Base-by-base conservation (phyloP, 2,329 filamentous ascomycete species). In the Neurospora crassa region DNA sequence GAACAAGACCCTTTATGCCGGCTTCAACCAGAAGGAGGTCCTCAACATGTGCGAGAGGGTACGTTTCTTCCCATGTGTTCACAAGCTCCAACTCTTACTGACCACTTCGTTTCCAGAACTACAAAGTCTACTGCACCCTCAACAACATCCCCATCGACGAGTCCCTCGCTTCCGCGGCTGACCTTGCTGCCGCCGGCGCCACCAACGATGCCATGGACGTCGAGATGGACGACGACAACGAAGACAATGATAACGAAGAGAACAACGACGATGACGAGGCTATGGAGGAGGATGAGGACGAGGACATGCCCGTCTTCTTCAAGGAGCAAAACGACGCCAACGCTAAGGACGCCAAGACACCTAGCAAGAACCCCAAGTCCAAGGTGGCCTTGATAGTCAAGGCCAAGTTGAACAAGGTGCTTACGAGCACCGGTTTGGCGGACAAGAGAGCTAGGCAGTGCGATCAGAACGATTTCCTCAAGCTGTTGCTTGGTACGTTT, bases 381-480 rank as follows among this genome's bases (percentile, higher is more conserved):
- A 93, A 91, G 79, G 89, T 96, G 3, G 89, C 90, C 0, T 89
- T 94, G 77, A 81, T 97, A 42, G 91, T 99, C n/a, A 88, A 91
- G 74, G 88, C 91, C 77, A 98, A 98, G 83, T 91, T 98, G 67
- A 86, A 91, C 77, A 92, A 91, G 79, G 93, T 97, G 24, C 84
- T 98, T 24, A 91, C 95, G 78, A 88, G 91, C 74, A 97, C 94
- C 0, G 87, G 89, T 68, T 84, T 98, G 70, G 91, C 90, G 3
- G 93, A 97, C 73, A 93, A 92, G 83, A 86, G 95, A 74, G 88
- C 94, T 12, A 87, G 93, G 73, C 90, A 96, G 84, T 96, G 94
- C 78, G 94, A 97, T 78, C 93, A 98, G 82, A 94, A 92, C 69
- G 94, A 97, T 77, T 98, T 97, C 79, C 82, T 99, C 79, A 90